phyloP scores from a whole-genome alignment of 371 early-diverging fungal genomes.

The Apophysomyces sp. region DNA sequence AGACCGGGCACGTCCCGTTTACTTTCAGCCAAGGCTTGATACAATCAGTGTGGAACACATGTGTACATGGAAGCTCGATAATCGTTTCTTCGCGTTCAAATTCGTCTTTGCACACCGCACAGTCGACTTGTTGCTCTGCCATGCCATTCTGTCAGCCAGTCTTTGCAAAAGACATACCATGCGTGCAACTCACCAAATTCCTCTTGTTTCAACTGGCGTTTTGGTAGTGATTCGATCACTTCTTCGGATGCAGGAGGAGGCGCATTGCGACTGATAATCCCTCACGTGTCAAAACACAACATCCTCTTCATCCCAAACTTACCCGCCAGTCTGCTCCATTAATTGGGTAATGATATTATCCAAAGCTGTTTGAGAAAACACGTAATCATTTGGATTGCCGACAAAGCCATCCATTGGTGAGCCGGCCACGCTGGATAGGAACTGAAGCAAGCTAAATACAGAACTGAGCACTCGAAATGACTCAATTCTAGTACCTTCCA shows the following conservation, averaged over 20 bases:
- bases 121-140: constrained; percentile 51
- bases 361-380: constrained; percentile 57
- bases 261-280: constrained; percentile 46
- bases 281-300: not conserved
- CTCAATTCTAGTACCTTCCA: constrained; percentile 14
- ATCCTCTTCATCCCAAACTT: not conserved
- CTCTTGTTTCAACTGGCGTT: constrained; percentile 44
- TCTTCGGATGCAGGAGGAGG: constrained; percentile 73
- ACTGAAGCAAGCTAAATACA: constrained; percentile 29
- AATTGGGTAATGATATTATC: constrained; percentile 80
- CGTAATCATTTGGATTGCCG: constrained; percentile 67
- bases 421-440: constrained; percentile 36
- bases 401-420: constrained; percentile 33
- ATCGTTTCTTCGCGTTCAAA: constrained; percentile 61
- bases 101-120: constrained; percentile 84
- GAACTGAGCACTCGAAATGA: not conserved
- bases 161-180: not conserved
- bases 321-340: constrained; percentile 73
- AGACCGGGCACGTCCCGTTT: constrained; percentile 90
- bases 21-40: constrained; percentile 88
- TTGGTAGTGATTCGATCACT: constrained; percentile 53
- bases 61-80: constrained; percentile 75
- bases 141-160: not conserved
- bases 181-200: constrained; percentile 42
- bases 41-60: constrained; percentile 85